Evolutionary conservation across 2,329 filamentous ascomycete species (phyloP), one percentile per base, ranked within the genome.

Genomic region (Colletotrichum brevisporum): DNA sequence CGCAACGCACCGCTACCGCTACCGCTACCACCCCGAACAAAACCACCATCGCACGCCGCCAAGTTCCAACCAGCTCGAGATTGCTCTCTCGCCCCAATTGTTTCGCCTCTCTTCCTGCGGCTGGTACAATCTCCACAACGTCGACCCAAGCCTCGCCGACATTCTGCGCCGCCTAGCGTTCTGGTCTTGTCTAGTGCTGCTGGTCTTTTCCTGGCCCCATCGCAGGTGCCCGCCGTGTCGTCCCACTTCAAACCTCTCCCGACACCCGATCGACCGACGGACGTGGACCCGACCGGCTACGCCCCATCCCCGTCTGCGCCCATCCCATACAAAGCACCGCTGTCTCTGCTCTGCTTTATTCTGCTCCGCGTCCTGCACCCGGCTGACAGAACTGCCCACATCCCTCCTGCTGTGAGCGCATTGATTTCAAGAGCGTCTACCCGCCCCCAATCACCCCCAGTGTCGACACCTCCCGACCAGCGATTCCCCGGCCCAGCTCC

Each of bases 271-370:
- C 43, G 55, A 60, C 55, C 50, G 50, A 66, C 66, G 41, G 36
- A 54, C 62, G 50, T 56, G 36, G 48, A 60, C 36, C 55, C 43
- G 50, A 59, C 62, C 48, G 18, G 45, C 51, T 51, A 60, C 62
- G 55, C 21, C 66, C 66, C 45, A 66, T 69, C 62, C 55, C 62
- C 66, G 61, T 59, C 60, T 41, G n/a, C 52, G 36, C 15, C 60
- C 18, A 41, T 43, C 15, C 60, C 18, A 41, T 43, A 36, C 21
- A 50, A n/a, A 52, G 18, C 21, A 15, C 18, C 50, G 21, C 41
- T 43, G 15, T n/a, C 31, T 36, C 31, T 36, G 31, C 31, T 36
- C 31, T 36, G 31, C 58, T 45, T 18, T n/a, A n/a, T 15, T 26
- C 31, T 21, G 18, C 45, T 52, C 15, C 45, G 18, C 45, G 5